Evolutionary conservation across 2,329 filamentous ascomycete genomes (phyloP).

Genomic region (Aspergillus caelatus): DNA sequence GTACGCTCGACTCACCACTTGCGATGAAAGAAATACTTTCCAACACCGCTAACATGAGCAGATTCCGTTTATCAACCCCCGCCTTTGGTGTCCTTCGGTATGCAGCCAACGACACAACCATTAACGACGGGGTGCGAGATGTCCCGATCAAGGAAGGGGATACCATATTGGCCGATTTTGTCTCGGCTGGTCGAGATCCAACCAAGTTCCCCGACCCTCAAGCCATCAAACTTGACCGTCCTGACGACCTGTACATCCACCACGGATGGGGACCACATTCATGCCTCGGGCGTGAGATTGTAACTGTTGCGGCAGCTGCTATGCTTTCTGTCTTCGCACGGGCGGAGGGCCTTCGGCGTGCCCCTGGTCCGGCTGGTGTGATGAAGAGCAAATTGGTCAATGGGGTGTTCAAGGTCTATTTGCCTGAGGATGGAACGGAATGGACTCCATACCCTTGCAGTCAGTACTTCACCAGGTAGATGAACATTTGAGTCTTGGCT

Average conservation of each 20-base stretch:
- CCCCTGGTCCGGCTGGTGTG: slow-evolving; percentile 5
- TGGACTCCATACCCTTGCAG: slow-evolving; percentile 13
- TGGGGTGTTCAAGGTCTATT: slow-evolving; percentile 8
- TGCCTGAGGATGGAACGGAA: slow-evolving; percentile 7
- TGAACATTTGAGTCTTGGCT: neutral
- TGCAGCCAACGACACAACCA: neutral
- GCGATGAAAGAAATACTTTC: neutral
- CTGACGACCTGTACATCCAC: slow-evolving; percentile 9
- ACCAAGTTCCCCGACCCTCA: slow-evolving; percentile 5
- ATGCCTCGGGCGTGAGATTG: slow-evolving; percentile 8
- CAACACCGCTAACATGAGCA: neutral
- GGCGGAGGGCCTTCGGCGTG: neutral
- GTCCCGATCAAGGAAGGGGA: neutral
- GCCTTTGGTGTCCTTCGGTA: slow-evolving; percentile 16
- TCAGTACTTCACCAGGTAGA: neutral
- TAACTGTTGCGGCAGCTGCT: slow-evolving; percentile 5
- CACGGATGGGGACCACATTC: slow-evolving; percentile 11
- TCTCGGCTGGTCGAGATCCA: slow-evolving; percentile 7
- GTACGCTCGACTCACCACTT: neutral
- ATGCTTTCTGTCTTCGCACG: slow-evolving; percentile 4
- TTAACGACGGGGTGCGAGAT: neutral
- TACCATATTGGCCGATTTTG: slow-evolving; percentile 10
- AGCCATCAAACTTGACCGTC: slow-evolving; percentile 7
- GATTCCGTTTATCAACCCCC: slow-evolving; percentile 17
- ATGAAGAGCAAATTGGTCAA: slow-evolving; percentile 5